Evolutionary conservation across 2,329 filamentous ascomycete species (phyloP).

Genomic region (Byssothecium circinans): DNA sequence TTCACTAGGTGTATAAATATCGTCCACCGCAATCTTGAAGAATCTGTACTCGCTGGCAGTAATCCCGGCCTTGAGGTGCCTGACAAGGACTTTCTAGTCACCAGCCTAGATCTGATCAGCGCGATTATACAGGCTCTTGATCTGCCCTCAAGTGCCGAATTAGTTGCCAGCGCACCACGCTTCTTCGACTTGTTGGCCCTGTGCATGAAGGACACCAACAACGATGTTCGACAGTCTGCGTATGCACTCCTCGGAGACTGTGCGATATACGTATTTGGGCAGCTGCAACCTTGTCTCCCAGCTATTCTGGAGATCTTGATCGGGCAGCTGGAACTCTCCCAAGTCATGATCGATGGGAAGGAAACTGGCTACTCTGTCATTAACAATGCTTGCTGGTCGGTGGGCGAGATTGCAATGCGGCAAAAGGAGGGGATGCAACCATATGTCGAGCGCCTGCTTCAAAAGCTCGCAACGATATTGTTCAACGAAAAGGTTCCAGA

Average conservation of each 20-base stretch:
- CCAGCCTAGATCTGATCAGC: slow-evolving; percentile 89
- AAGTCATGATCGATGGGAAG: slow-evolving; percentile 74
- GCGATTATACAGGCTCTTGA: slow-evolving; percentile 90
- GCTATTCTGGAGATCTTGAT: slow-evolving; percentile 80
- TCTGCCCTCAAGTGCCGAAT: slow-evolving; percentile 68
- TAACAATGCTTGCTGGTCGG: slow-evolving; percentile 98
- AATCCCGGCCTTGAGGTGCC: slow-evolving; percentile 73
- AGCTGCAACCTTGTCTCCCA: slow-evolving; percentile 73
- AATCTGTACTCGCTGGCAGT: slow-evolving; percentile 68
- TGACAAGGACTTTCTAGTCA: slow-evolving; percentile 96
- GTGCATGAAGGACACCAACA: slow-evolving; percentile 88
- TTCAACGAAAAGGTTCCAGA: slow-evolving; percentile 82
- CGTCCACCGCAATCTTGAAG: slow-evolving; percentile 87
- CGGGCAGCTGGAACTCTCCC: slow-evolving; percentile 74
- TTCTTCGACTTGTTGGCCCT: slow-evolving; percentile 90
- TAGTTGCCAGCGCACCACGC: slow-evolving; percentile 73
- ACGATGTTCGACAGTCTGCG: slow-evolving; percentile 93
- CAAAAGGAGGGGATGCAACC: slow-evolving; percentile 71
- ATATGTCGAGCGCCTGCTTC: slow-evolving; percentile 75
- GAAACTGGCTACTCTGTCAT: slow-evolving; percentile 88
- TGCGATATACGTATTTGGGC: slow-evolving; percentile 85
- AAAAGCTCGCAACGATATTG: slow-evolving; percentile 78
- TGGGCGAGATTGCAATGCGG: slow-evolving; percentile 86
- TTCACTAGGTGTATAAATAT: slow-evolving; percentile 88
- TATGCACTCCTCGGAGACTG: slow-evolving; percentile 95